A percentile compares a stretch with the other conserved stretches of the same genome.
Evolutionary conservation across 2,329 filamentous ascomycete species (phyloP).

Genomic region (Botrytis hyacinthi): DNA sequence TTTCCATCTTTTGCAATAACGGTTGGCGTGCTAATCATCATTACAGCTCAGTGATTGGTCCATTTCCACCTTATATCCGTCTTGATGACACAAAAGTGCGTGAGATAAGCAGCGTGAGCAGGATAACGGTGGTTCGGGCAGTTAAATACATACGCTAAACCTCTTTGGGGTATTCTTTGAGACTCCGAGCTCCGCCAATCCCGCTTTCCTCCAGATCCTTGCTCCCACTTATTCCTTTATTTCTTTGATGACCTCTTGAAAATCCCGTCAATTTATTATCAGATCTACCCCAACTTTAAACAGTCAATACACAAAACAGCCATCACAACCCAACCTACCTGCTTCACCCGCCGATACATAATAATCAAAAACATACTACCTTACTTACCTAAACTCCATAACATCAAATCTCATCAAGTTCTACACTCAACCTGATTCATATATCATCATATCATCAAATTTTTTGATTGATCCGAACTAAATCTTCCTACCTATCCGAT

Average conservation of each 20-base stretch:
- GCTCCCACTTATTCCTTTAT: background rate
- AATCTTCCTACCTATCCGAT: constrained; percentile 9
- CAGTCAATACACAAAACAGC: background rate
- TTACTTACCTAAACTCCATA: background rate
- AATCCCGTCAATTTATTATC: constrained; percentile 9
- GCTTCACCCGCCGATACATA: background rate
- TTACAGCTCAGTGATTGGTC: background rate
- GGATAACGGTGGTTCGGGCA: background rate
- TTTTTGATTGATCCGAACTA: background rate
- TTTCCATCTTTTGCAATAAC: background rate
- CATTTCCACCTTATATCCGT: background rate
- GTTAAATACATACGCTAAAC: background rate
- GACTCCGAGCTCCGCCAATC: constrained; percentile 8
- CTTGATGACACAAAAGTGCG: background rate
- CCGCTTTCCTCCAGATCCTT: background rate
- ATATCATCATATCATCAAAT: constrained; percentile 1
- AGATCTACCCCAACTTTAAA: constrained; percentile 13
- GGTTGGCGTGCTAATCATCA: background rate
- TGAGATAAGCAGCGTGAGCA: background rate
- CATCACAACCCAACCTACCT: background rate
- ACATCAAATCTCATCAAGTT: constrained; percentile 1
- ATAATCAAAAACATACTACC: background rate
- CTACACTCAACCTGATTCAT: background rate
- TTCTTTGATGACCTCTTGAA: constrained; percentile 5
- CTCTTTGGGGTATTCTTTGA: background rate